Evolutionary conservation across 228 moss, liverwort and hornwort genomes (phyloP).

Genomic region (Sphagnum magellanicum): DNA sequence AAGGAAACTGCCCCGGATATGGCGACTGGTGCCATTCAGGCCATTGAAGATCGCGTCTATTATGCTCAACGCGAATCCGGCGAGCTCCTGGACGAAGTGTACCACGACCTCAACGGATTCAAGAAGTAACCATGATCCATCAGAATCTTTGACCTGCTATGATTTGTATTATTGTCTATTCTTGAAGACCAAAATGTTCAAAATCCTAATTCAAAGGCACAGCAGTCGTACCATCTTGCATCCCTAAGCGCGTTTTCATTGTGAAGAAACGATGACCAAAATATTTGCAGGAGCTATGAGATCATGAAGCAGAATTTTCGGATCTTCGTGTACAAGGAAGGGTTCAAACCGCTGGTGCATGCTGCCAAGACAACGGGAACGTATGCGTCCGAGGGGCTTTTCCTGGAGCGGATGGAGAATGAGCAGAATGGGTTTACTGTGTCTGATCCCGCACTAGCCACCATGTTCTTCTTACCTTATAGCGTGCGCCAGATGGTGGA

Average conservation of each 20-base stretch:
- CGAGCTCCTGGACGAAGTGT: slow-evolving; percentile 19
- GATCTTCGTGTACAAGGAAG: slow-evolving; percentile 51
- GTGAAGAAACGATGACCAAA: too few relatives aligned
- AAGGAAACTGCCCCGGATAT: too few relatives aligned
- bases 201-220: too few relatives aligned
- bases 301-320: slow-evolving; percentile 41
- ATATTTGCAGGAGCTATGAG: slow-evolving; percentile 29
- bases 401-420: slow-evolving; percentile 44
- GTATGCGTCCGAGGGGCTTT: slow-evolving; percentile 60
- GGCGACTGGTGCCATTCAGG: slow-evolving; percentile 4
- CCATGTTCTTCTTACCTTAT: slow-evolving; percentile 44
- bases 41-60: background rate
- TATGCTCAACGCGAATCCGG: background rate
- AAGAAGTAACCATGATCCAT: slow-evolving; percentile 15
- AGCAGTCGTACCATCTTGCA: too few relatives aligned
- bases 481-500: slow-evolving; percentile 56
- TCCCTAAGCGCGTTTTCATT: too few relatives aligned
- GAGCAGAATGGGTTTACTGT: slow-evolving; percentile 26
- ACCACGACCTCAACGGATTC: slow-evolving; percentile 38
- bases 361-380: slow-evolving; percentile 40
- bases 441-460: slow-evolving; percentile 30
- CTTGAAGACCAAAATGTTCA: background rate
- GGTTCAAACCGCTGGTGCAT: slow-evolving; percentile 56
- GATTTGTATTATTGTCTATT: background rate
- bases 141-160: background rate